phyloP scores from a whole-genome alignment of 1,284 basidiomycete species.

The Heterobasidion parviporum region DNA sequence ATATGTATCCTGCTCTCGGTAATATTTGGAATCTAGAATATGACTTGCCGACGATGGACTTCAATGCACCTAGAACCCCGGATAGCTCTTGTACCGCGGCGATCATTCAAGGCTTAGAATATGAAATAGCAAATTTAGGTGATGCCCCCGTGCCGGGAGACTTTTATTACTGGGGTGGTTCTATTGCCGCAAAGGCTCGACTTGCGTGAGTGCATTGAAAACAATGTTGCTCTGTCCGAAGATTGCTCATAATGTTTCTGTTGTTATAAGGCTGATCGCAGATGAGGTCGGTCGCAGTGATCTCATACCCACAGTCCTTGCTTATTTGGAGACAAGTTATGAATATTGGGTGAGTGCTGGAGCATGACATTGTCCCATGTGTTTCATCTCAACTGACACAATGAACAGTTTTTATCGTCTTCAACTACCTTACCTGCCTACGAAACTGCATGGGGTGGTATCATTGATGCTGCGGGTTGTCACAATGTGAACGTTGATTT shows the following conservation, averaged over 20 bases:
- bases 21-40: conserved; percentile 23
- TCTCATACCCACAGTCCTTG: conserved; percentile 19
- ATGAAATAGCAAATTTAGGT: conserved; percentile 20
- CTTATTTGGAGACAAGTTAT: conserved; percentile 17
- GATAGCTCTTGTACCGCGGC: conserved; percentile 20
- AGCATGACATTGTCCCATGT: no score
- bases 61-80: conserved; percentile 21
- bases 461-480: conserved; percentile 23
- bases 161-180: conserved; percentile 26
- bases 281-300: conserved; percentile 23
- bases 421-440: conserved; percentile 21
- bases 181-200: conserved; percentile 18
- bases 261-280: conserved; percentile 18
- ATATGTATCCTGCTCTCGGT: conserved; percentile 25
- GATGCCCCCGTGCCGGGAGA: conserved; percentile 20
- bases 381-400: background rate
- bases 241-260: background rate
- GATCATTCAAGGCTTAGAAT: conserved; percentile 23
- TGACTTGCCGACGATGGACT: conserved; percentile 22
- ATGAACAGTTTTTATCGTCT: conserved; percentile 17
- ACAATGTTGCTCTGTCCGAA: background rate
- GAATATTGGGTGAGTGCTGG: conserved; percentile 3
- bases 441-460: conserved; percentile 28
- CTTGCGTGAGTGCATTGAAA: conserved; percentile 14
- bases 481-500: conserved; percentile 23